These are phyloP conservation scores for Larix sibirica DNA, from an alignment of 83 land plant genomes.

Conservation along the genomic window DNA sequence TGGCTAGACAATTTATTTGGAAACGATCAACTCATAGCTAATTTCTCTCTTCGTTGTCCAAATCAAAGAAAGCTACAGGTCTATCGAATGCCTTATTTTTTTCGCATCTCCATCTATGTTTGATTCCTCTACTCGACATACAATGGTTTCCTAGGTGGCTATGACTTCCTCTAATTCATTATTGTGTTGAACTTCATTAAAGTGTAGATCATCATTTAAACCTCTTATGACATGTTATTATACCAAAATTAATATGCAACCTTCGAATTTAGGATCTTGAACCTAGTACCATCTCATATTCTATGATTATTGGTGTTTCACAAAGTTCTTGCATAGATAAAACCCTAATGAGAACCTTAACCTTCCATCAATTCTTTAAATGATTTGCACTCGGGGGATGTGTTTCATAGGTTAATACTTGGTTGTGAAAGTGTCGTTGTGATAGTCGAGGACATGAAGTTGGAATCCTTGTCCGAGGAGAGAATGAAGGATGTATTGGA, in stretches of 20 bases:
- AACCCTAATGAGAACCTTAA: conserved; percentile 78
- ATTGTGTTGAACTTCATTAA: background rate
- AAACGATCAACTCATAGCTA: too few species aligned
- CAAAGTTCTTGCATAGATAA: conserved; percentile 83
- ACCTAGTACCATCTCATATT: too few species aligned
- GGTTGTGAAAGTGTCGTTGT: too few species aligned
- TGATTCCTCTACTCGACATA: conserved; percentile 49
- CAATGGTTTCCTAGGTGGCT: conserved; percentile 82
- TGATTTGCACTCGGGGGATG: conserved; percentile 95
- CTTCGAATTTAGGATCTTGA: too few species aligned
- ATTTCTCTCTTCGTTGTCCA: too few species aligned
- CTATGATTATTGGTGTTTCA: conserved; percentile 88
- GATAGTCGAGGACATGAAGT: too few species aligned
- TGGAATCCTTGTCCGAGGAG: too few species aligned
- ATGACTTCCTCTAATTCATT: background rate
- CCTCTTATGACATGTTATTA: background rate
- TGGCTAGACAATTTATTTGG: too few species aligned
- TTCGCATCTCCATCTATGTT: conserved; percentile 15
- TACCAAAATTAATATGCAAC: background rate
- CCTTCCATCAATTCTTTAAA: conserved; percentile 95
- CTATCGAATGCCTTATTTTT: too few species aligned
- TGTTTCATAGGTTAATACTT: conserved; percentile 52
- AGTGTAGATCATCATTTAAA: background rate
- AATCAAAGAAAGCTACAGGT: too few species aligned
- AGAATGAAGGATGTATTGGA: too few species aligned